Percentiles rank a stretch among this genome's conserved stretches.
phyloP scores from a whole-genome alignment of 805 yeast genomes.

The Nakazawaea populi region DNA sequence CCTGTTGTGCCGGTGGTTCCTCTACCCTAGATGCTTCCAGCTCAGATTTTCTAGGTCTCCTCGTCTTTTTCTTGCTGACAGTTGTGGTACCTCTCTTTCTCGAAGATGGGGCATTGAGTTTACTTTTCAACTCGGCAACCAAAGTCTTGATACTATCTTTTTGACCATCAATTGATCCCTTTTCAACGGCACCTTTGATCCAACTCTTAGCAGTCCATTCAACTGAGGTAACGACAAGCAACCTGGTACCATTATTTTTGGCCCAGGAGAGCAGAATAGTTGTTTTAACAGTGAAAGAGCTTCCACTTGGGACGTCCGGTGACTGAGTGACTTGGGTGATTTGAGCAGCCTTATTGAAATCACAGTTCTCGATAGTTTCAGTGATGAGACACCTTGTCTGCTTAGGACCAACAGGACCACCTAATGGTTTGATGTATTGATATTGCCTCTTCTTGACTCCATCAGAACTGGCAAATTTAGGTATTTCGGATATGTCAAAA shows the following conservation, averaged over 20 bases:
- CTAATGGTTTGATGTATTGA: conserved; percentile 56
- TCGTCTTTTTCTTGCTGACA: conserved; percentile 13
- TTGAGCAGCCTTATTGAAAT: conserved; percentile 39
- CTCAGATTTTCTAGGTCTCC: conserved; percentile 15
- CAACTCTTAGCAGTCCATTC: conserved; percentile 76
- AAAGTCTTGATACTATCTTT: conserved; percentile 48
- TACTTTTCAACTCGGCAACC: conserved; percentile 39
- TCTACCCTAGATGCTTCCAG: conserved; percentile 1
- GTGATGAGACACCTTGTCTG: conserved; percentile 62
- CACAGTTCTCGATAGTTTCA: conserved; percentile 50
- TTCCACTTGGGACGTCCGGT: conserved; percentile 83
- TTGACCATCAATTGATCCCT: conserved; percentile 69
- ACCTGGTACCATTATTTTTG: conserved; percentile 42
- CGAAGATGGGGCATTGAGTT: conserved; percentile 19
- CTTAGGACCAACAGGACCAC: conserved; percentile 70
- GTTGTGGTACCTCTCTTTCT: conserved; percentile 12
- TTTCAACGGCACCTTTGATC: conserved; percentile 73
- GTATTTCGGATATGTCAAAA: conserved; percentile 46
- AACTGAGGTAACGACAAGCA: conserved; percentile 48
- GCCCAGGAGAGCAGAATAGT: conserved; percentile 59
- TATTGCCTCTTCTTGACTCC: conserved; percentile 37
- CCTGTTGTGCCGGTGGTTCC: conserved; percentile 13
- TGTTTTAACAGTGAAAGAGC: conserved; percentile 57
- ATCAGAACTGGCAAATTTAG: conserved; percentile 28
- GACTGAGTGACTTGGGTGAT: conserved; percentile 57